Conservation (phyloP, 345 rosid genomes). For the Brassica nigra region DNA sequence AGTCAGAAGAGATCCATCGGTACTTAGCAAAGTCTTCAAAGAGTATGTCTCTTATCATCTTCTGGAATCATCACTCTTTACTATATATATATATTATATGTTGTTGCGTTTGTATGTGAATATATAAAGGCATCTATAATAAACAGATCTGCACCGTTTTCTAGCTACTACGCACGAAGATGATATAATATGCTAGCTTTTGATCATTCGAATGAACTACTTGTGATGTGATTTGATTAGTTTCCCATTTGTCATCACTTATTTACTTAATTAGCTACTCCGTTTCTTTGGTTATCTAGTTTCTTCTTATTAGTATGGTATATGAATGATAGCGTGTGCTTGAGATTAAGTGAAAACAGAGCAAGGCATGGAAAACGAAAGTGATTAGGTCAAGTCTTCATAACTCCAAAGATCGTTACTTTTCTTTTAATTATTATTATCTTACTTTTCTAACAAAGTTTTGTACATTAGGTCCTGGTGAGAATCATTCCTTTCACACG, state of each 20-base stretch:
- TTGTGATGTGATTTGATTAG: conserved; percentile 4
- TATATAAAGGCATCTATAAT: background rate
- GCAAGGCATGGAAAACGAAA: conserved; percentile 27
- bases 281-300: background rate
- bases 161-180: conserved; percentile 5
- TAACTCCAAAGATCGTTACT: conserved; percentile 3
- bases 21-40: background rate
- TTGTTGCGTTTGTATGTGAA: conserved; percentile 13
- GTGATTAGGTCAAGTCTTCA: conserved; percentile 40
- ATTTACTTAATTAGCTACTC: conserved; percentile 22
- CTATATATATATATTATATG: background rate
- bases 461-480: background rate
- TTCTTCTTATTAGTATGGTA: background rate
- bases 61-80: conserved; percentile 1
- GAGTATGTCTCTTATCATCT: conserved; percentile 9
- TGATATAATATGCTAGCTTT: conserved; percentile 8
- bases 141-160: conserved; percentile 31
- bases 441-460: background rate
- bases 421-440: background rate
- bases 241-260: conserved; percentile 8
- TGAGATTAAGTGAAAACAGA: conserved; percentile 36
- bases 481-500: background rate
- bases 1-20: conserved; percentile 20
- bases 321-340: conserved; percentile 11
- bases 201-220: conserved; percentile 10